Evolutionary conservation across 345 rosid genomes (phyloP).

Genomic region (Atalantia buxifolia): DNA sequence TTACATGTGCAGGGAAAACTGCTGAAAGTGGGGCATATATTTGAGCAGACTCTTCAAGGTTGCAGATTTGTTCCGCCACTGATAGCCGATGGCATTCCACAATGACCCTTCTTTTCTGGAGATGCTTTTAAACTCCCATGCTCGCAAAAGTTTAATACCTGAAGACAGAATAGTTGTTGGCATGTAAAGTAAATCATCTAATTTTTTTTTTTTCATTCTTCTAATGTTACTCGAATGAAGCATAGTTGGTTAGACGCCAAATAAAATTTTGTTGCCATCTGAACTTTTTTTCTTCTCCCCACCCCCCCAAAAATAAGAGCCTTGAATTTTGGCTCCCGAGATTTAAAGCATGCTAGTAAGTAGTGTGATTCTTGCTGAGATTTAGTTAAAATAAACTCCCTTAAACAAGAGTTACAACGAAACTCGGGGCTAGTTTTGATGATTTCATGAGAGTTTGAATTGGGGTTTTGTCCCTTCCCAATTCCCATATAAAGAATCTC

Average conservation of each 20-base stretch:
- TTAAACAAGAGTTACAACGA: no score
- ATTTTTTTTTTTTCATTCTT: background rate
- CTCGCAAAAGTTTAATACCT: background rate
- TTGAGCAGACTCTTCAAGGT: slow-evolving; percentile 84
- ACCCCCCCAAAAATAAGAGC: no score
- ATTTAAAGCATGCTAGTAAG: no score
- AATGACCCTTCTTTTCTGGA: background rate
- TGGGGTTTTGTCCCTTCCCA: no score
- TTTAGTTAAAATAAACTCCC: no score
- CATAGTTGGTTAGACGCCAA: background rate
- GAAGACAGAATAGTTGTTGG: no score
- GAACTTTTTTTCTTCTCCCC: background rate
- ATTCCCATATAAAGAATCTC: no score
- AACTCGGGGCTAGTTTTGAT: no score
- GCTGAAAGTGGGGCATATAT: slow-evolving; percentile 73
- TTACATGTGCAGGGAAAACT: slow-evolving; percentile 56
- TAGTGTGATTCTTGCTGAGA: no score
- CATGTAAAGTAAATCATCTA: no score
- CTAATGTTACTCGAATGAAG: background rate
- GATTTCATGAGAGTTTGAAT: no score
- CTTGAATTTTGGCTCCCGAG: no score
- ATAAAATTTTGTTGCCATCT: background rate
- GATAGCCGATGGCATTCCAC: slow-evolving; percentile 15
- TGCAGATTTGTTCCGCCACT: slow-evolving; percentile 71
- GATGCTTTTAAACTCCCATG: background rate